Evolutionary conservation across 176 grass and related monocot species (phyloP), one percentile per base, ranked within the genome.

Genomic region (Eleusine coracana): DNA sequence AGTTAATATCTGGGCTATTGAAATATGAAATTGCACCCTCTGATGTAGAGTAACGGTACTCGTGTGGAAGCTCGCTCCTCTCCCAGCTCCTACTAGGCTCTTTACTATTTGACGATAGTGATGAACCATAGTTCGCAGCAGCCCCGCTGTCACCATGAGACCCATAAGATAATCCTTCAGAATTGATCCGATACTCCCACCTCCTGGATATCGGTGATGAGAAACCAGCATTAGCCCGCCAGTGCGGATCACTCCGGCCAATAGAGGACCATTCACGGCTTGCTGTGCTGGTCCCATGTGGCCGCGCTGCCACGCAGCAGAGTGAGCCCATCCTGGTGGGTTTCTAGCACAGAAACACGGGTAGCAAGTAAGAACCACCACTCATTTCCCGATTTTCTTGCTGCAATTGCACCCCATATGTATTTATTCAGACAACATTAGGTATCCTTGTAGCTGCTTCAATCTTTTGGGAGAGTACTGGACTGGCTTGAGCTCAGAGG

Each of bases 241-340:
- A 90, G 44, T 81, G 85, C 0, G 86, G 89, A 8, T 94, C 92
- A 49, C 55, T 89, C 15, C 46, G 75, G 17, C 88, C 72, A 73
- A 91, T 81, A 27, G 85, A 86, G 50, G 94, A 93, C 91, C 94
- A 97, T 42, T 97, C 94, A 5, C 76, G 74, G 68, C 76, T 97
- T 2, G 91, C 78, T 45, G 87, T 87, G 73, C 75, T 84, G 18
- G 89, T 72, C 28, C 87, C 89, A 71, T 97, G 94, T 36, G 91
- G 87, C 72, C 91, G 86, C 1, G 89, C 89, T 1, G 89, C 94
- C 66, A 97, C 94, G n/a, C 91, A 97, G 65, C 94, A 97, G 71
- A 97, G 73, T 9, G 94, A 93, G 73, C 91, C 94, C 91, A 88
- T 97, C 64, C 36, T 28, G 49, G 21, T 36, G 70, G 54, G 28